These are phyloP conservation scores for Cotoneaster glaucophyllus DNA, from an alignment of 306 rosid species.

Conservation along the genomic window DNA sequence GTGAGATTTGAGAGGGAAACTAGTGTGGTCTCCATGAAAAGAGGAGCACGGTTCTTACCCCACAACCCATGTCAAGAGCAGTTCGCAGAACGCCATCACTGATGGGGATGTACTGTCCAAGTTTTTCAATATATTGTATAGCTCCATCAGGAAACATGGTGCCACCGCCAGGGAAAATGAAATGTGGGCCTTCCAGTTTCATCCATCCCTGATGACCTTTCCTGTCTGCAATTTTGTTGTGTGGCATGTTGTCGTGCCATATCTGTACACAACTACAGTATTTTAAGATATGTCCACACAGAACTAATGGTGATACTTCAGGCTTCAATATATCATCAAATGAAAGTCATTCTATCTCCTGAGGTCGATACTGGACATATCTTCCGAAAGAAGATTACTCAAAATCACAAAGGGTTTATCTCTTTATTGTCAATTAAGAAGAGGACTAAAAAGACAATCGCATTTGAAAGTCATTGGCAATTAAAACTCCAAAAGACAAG, in stretches of 20 bases:
- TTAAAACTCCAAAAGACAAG: background rate
- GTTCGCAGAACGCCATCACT: slow-evolving; percentile 67
- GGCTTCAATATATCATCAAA: background rate
- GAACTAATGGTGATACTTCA: background rate
- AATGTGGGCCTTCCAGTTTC: slow-evolving; percentile 79
- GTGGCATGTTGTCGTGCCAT: slow-evolving; percentile 96
- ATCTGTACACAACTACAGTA: slow-evolving; percentile 40
- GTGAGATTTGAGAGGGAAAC: slow-evolving; percentile 6
- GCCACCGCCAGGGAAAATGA: slow-evolving; percentile 98
- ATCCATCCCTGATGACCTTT: slow-evolving; percentile 99
- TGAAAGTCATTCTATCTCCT: background rate
- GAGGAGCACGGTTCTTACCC: slow-evolving; percentile 50
- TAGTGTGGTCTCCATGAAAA: slow-evolving; percentile 1
- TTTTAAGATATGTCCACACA: slow-evolving; percentile 11
- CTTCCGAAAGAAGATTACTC: background rate
- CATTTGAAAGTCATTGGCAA: background rate
- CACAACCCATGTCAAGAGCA: slow-evolving; percentile 99
- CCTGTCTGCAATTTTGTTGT: slow-evolving; percentile 92
- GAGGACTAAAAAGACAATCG: background rate
- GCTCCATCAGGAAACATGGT: slow-evolving; percentile 99
- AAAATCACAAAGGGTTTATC: background rate
- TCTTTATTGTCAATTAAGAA: background rate
- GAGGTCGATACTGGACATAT: background rate
- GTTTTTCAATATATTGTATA: slow-evolving; percentile 81
- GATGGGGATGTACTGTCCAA: slow-evolving; percentile 84